Base-by-base conservation (phyloP, 2,329 filamentous ascomycete species). In the Curvularia lunata region DNA sequence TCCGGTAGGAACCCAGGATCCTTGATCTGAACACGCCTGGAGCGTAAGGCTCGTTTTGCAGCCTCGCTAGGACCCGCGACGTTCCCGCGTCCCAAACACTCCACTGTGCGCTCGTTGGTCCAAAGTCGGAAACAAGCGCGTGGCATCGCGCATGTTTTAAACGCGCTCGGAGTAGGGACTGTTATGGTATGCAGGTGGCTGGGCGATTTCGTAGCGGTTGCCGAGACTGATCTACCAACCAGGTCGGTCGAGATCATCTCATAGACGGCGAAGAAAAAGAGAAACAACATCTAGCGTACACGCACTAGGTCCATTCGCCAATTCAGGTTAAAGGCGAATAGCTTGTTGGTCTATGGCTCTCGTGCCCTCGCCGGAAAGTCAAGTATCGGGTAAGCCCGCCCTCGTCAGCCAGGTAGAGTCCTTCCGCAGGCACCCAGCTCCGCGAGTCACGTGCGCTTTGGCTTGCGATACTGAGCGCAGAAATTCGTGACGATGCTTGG, bases 361-460 rank as follows among this genome's bases (percentile, higher is more conserved):
- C 43, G 30, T 53, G 58, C 19, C 55, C 53, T 43, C 62, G 54
- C 32, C 52, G 51, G 27, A 64, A 68, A 16, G 61, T 60, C 37
- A 59, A 61, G 48, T 62, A 69, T 13, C 57, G 59, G 46, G 66
- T 61, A 5, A 59, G 54, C 10, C 61, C 63, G 1, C 65, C 66
- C 16, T 69, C 67, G 16, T 68, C 61, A 13, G 67, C 56, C 9
- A 70, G 54, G 42, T 67, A 70, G 27, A 70, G 23, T 5, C 65
- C 67, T 21, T 68, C 66, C 1, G 66, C 63, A n/a, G 67, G 67
- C 21, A 70, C 41, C 67, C 67, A 69, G 37, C 66, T 69, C 32
- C 62, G 49, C 3, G 67, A 68, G 19, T 60, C 54, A 34, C 57
- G 66, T 18, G 60, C 62, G 8, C 54, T 59, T 28, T 61, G 62